A percentile compares a stretch with the other conserved stretches of the same genome.
These are phyloP conservation scores for Gautieria morchelliformis DNA, from an alignment of 768 basidiomycete species.

Conservation along the genomic window DNA sequence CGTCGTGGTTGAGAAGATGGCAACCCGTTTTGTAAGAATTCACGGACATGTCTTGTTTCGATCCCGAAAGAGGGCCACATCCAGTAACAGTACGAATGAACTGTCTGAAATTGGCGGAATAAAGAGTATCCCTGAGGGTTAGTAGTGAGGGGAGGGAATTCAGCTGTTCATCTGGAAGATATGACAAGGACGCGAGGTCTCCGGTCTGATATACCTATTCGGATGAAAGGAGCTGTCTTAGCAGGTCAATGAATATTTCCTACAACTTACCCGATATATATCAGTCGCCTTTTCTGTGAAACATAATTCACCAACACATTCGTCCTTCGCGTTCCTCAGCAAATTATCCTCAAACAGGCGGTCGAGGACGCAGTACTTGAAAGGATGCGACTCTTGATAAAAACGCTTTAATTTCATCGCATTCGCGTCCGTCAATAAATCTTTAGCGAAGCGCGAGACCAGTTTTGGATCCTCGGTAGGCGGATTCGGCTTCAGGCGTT, in stretches of 20 bases:
- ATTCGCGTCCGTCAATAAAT: slow-evolving; percentile 47
- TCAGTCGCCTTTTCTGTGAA: slow-evolving; percentile 96
- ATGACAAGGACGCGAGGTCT: slow-evolving; percentile 88
- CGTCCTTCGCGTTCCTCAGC: slow-evolving; percentile 71
- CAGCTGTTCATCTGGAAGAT: slow-evolving; percentile 68
- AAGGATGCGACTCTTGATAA: slow-evolving; percentile 59
- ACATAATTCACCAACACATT: slow-evolving; percentile 67
- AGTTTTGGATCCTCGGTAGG: neutral
- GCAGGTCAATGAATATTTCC: neutral
- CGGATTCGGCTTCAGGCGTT: neutral
- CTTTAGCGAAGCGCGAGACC: slow-evolving; percentile 33
- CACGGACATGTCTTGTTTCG: slow-evolving; percentile 91
- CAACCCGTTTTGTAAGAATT: slow-evolving; percentile 87
- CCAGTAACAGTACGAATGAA: slow-evolving; percentile 84
- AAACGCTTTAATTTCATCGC: slow-evolving; percentile 43
- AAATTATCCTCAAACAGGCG: slow-evolving; percentile 80
- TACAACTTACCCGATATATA: slow-evolving; percentile 75
- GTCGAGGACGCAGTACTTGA: slow-evolving; percentile 73
- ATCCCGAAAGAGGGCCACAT: slow-evolving; percentile 84
- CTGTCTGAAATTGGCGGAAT: slow-evolving; percentile 70
- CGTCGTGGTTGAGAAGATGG: slow-evolving; percentile 96
- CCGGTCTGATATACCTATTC: slow-evolving; percentile 90
- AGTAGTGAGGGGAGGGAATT: slow-evolving; percentile 73
- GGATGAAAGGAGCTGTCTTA: neutral
- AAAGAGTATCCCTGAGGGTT: slow-evolving; percentile 81